phyloP scores from a whole-genome alignment of 225 moss, liverwort and hornwort species.

The Ulota crispa region DNA sequence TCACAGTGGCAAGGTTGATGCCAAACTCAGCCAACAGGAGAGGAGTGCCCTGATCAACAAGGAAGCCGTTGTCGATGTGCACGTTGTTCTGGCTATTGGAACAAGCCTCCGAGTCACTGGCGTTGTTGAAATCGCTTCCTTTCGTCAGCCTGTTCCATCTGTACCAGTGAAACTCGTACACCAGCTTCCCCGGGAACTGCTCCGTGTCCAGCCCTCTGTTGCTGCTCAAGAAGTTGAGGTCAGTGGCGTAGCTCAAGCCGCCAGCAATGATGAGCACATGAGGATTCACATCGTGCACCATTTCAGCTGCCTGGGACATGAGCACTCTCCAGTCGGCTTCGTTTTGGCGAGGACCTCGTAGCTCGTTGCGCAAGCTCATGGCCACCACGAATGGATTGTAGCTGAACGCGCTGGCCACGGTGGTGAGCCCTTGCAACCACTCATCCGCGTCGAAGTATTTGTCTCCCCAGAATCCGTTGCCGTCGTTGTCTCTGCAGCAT shows the following conservation, averaged over 20 bases:
- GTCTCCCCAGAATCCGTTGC: conserved; percentile 76
- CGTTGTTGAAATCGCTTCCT: conserved; percentile 29
- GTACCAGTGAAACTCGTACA: conserved; percentile 77
- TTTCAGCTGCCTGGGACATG: conserved; percentile 46
- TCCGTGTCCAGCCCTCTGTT: conserved; percentile 17
- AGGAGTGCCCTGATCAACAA: conserved; percentile 38
- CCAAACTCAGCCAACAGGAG: conserved; percentile 55
- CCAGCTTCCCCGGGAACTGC: conserved; percentile 43
- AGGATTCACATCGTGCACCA: conserved; percentile 46
- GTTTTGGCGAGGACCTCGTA: conserved; percentile 50
- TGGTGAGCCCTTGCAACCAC: conserved; percentile 57
- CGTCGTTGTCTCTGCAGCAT: conserved; percentile 58
- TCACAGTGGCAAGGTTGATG: conserved; percentile 25
- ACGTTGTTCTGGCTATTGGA: conserved; percentile 40
- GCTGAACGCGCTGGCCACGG: conserved; percentile 39
- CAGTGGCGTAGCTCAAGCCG: conserved; percentile 48
- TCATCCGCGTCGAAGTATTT: conserved; percentile 46
- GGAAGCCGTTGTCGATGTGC: conserved; percentile 31
- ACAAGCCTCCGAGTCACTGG: conserved; percentile 40
- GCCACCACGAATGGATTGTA: conserved; percentile 40
- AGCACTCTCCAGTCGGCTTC: conserved; percentile 39
- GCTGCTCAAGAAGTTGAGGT: conserved; percentile 46
- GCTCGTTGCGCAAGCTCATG: conserved; percentile 63
- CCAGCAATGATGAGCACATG: conserved; percentile 48
- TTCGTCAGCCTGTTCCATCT: conserved; percentile 17